Evolutionary conservation across 176 grass and related monocot genomes (phyloP), one percentile per base, ranked within the genome.

Genomic region (Avena eriantha): DNA sequence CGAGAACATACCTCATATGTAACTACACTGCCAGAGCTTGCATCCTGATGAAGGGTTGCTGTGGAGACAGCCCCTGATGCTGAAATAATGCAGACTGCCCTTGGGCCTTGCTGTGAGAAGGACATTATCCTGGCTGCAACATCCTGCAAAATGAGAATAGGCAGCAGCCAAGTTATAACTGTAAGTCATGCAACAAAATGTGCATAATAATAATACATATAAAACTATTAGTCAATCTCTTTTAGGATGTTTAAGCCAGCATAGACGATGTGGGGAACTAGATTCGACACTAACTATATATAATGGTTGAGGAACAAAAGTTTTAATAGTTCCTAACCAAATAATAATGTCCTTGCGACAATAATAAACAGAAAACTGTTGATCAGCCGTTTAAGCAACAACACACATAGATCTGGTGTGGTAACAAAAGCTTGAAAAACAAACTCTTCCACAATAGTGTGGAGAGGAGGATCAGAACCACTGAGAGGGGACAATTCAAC

Each of bases 41-140:
- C 81, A 87, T 89, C 88, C 81, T 95, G 92, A 56, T 86, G 89
- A 86, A 98, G 96, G 67, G 93, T 92, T 82, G 91, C 93, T 33
- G 81, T 87, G 68, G 93, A 94, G 53, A 98, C 92, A 71, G 88
- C 91, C 54, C 96, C 93, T 26, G 84, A 88, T 77, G 96, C 96
- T 47, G 96, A 98, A 57, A 98, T 90, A 71, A 98, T 92, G 82
- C 93, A 95, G 36, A 98, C 84, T 55, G 92, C 90, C 73, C 96
- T 92, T 66, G 91, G 93, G 43, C 93, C 93, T 81, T 98, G 96
- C 76, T 98, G 96, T 18, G 91, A 95, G 70, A 98, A 95, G 51
- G 93, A 93, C 88, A 93, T 89, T 84, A 98, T 95, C 90, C 94
- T 98, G 13, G 85, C 86, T 24, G 93, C 91, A 71, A 98, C 90